A percentile compares a stretch with the other conserved stretches of the same genome.
These are phyloP conservation scores for Rhizophora apiculata DNA, from an alignment of 345 rosid species.

Conservation along the genomic window DNA sequence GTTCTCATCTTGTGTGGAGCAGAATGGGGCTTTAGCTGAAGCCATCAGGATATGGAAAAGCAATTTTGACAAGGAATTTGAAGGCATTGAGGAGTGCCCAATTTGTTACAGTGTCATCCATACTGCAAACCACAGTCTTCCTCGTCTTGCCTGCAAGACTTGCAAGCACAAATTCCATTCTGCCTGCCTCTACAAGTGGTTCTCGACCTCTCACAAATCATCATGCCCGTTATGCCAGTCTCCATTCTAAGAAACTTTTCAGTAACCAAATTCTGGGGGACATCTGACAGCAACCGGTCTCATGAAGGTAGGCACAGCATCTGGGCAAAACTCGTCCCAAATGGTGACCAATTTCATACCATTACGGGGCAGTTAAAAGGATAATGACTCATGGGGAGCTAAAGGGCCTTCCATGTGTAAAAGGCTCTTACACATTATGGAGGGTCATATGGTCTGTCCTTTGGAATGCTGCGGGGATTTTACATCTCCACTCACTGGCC, in stretches of 20 bases:
- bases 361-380: not conserved
- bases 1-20: constrained; percentile 23
- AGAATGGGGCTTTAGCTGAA: constrained; percentile 97
- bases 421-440: too few species aligned
- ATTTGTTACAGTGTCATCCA: constrained; percentile 98
- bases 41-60: constrained; percentile 89
- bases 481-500: too few species aligned
- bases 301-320: not conserved
- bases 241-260: constrained; percentile 48
- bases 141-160: constrained; percentile 88
- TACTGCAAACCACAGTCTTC: constrained; percentile 80
- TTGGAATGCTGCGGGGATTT: too few species aligned
- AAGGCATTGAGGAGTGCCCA: constrained; percentile 98
- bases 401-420: too few species aligned
- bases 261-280: not conserved
- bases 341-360: not conserved
- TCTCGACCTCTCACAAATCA: constrained; percentile 83
- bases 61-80: constrained; percentile 91
- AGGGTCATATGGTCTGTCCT: too few species aligned
- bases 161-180: constrained; percentile 96
- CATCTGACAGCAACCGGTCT: not conserved
- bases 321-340: not conserved
- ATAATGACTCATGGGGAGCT: too few species aligned
- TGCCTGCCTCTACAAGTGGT: constrained; percentile 94
- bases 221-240: constrained; percentile 95